Evolutionary conservation across 768 basidiomycete genomes (phyloP), one percentile per base, ranked within the genome.

Genomic region (Tricholoma flavovirens): DNA sequence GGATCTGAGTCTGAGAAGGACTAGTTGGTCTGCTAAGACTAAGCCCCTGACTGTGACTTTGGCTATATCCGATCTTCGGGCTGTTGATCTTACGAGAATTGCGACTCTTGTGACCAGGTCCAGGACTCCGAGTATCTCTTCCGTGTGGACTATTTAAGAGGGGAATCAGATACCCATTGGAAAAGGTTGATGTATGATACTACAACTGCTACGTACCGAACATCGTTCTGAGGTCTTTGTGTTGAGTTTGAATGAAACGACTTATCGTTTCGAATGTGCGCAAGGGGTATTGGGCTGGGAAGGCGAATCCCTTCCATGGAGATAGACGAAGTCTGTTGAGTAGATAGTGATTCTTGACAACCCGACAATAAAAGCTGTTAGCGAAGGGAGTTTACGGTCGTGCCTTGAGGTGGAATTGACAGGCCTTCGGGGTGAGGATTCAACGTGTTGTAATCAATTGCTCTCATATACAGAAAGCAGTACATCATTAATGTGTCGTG

Each of bases 401-500:
- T 49, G 46, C 29, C 7, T 30, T 49, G 29, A 3, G 29, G 24
- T 30, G 29, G 46, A 49, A 30, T 17, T 49, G 15, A 17, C 46
- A 49, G 46, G 46, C 46, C 2, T 26, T 49, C 29, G 30, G 24
- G 26, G 29, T 49, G 46, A 49, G 46, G 46, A 49, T 30, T 49
- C 46, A 49, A 49, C 46, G 46, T 49, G 46, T 49, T 17, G 29
- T 49, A 49, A 49, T 49, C 46, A 49, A 30, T 49, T 26, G 26
- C 46, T 49, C 19, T 29, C 19, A 30, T 22, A 42, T 24, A 56
- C 19, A 45, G 43, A 42, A 42, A 38, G 43, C 38, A 54, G 43
- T 30, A 55, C 54, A 55, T 49, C 7, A 49, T 49, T n/a, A 49
- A 30, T 49, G 46, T 15, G 29, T 49, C 46, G 42, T 36, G 55